These are phyloP conservation scores for Phaeosphaeria sp. DNA, from an alignment of 2,329 filamentous ascomycete species.

Conservation along the genomic window DNA sequence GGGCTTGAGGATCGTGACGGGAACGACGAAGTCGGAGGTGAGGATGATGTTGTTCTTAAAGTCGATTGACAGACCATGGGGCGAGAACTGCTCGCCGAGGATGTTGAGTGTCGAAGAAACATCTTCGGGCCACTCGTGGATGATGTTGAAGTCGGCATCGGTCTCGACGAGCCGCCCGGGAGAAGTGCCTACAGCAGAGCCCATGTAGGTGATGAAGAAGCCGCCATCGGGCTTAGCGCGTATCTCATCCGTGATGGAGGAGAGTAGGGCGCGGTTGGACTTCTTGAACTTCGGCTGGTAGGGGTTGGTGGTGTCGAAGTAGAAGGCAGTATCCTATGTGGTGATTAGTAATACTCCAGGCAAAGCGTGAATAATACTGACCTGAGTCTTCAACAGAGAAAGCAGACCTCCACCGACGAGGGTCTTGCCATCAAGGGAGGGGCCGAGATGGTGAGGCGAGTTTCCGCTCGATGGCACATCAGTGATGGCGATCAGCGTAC, in stretches of 20 bases:
- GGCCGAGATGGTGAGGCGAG: constrained; percentile 65
- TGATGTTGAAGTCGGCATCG: constrained; percentile 64
- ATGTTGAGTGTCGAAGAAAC: constrained; percentile 62
- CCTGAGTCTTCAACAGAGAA: constrained; percentile 63
- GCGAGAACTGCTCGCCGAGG: constrained; percentile 66
- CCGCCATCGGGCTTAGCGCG: constrained; percentile 68
- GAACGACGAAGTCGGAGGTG: constrained; percentile 69
- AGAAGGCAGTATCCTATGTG: constrained; percentile 68
- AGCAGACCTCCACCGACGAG: constrained; percentile 64
- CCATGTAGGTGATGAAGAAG: constrained; percentile 69
- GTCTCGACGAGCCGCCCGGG: constrained; percentile 68
- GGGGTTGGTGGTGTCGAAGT: constrained; percentile 66
- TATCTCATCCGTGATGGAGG: constrained; percentile 68
- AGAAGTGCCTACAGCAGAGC: constrained; percentile 63
- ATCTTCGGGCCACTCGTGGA: constrained; percentile 68
- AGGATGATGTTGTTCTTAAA: constrained; percentile 64
- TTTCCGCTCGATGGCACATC: constrained; percentile 67
- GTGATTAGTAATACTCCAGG: no score
- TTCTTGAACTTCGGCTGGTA: constrained; percentile 66
- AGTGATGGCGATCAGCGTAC: constrained; percentile 63
- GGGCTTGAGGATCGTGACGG: constrained; percentile 67
- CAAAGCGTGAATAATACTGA: no score
- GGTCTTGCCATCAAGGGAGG: constrained; percentile 63
- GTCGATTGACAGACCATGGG: constrained; percentile 66
- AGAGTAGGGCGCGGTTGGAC: constrained; percentile 65